These are phyloP conservation scores for Leccinum imitatum DNA, from an alignment of 768 basidiomycete species.

Conservation along the genomic window DNA sequence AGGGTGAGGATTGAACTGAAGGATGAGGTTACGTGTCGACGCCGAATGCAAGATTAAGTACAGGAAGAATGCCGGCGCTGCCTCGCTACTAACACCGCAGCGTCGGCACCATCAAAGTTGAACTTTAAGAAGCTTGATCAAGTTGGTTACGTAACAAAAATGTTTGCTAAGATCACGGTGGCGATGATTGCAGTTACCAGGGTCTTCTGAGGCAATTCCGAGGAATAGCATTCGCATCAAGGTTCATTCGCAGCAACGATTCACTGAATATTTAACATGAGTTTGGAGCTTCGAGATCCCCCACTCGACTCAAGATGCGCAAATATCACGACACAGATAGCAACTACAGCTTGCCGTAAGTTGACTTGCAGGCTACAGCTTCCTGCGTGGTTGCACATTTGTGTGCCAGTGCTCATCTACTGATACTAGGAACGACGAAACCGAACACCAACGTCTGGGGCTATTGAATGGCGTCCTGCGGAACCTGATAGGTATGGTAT, in stretches of 20 bases:
- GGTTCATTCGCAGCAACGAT: not conserved
- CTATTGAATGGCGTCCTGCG: not conserved
- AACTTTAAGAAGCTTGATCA: too few species aligned
- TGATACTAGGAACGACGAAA: not conserved
- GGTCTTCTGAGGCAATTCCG: too few species aligned
- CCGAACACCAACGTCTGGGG: constrained; percentile 1
- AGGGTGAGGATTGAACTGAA: not conserved
- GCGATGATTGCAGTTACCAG: not conserved
- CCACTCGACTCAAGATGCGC: not conserved
- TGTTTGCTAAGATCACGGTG: not conserved
- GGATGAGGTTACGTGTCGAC: not conserved
- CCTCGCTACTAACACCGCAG: too few species aligned
- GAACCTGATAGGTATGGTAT: constrained; percentile 2
- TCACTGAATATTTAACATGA: not conserved
- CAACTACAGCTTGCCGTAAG: constrained; percentile 6
- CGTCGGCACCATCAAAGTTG: too few species aligned
- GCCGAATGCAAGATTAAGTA: not conserved
- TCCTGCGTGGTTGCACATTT: too few species aligned
- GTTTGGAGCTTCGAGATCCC: not conserved
- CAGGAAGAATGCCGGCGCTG: not conserved
- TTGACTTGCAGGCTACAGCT: not conserved
- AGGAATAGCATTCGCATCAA: not conserved
- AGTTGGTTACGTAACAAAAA: too few species aligned
- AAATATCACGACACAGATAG: constrained; percentile 4
- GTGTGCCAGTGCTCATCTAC: not conserved